These are phyloP conservation scores for cucumber (Cucumis sativus) DNA, from an alignment of 306 rosid genomes.

Conservation along the genomic window DNA sequence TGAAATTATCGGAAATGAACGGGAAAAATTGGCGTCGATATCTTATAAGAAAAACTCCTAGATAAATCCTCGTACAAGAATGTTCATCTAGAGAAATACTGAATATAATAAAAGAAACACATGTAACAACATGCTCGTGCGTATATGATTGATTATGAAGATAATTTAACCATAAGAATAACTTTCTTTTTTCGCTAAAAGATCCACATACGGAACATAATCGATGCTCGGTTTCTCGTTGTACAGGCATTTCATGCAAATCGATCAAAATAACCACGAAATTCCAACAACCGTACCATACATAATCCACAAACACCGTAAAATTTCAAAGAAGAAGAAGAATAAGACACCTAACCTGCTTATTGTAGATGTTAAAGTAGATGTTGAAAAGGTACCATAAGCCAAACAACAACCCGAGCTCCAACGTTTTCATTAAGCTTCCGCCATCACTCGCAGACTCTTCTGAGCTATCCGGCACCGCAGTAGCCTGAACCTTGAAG, in stretches of 20 bases:
- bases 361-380: constrained; percentile 86
- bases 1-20: neutral
- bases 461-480: constrained; percentile 40
- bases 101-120: neutral
- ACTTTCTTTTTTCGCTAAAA: neutral
- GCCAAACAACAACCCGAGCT: constrained; percentile 57
- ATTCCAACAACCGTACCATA: neutral
- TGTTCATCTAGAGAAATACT: neutral
- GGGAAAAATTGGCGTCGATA: neutral
- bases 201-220: neutral
- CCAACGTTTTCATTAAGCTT: constrained; percentile 29
- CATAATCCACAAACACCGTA: neutral
- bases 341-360: constrained; percentile 41
- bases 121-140: neutral
- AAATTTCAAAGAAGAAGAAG: neutral
- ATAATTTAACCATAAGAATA: neutral
- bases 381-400: constrained; percentile 82
- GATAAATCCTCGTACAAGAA: neutral
- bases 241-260: neutral
- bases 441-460: constrained; percentile 15
- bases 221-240: neutral
- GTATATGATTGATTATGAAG: neutral
- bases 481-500: constrained; percentile 38
- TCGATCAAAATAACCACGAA: neutral
- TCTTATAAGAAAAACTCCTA: neutral